These are phyloP conservation scores for Saxophila tyrrhenica DNA, from an alignment of 495 filamentous ascomycete genomes.

Conservation along the genomic window DNA sequence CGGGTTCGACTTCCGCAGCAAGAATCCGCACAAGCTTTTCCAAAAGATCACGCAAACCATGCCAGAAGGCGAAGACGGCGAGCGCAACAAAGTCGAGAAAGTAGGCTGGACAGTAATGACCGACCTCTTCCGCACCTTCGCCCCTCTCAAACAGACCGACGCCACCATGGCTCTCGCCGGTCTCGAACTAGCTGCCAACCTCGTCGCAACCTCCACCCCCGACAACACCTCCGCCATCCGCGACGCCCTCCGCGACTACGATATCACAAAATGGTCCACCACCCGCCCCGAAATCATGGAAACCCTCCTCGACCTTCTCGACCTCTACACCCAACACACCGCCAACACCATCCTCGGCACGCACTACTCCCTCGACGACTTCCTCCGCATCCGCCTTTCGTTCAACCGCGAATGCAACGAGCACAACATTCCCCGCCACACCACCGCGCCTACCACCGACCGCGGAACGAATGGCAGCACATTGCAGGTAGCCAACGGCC, in stretches of 20 bases:
- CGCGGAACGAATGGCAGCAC: constrained; percentile 27
- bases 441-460: constrained; percentile 10
- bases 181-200: constrained; percentile 63
- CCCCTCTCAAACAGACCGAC: constrained; percentile 76
- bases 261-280: constrained; percentile 48
- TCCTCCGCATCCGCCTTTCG: constrained; percentile 72
- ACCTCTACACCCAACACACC: constrained; percentile 76
- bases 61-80: constrained; percentile 14
- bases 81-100: constrained; percentile 37
- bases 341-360: constrained; percentile 60
- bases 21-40: constrained; percentile 73
- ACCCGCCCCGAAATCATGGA: constrained; percentile 63
- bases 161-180: constrained; percentile 70
- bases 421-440: constrained; percentile 44
- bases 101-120: constrained; percentile 51
- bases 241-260: constrained; percentile 28
- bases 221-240: constrained; percentile 27
- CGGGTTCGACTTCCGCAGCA: constrained; percentile 87
- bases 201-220: constrained; percentile 40
- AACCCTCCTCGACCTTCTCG: constrained; percentile 73
- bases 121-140: constrained; percentile 86
- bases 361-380: constrained; percentile 55
- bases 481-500: constrained; percentile 22
- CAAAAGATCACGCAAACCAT: constrained; percentile 56
- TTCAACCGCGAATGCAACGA: constrained; percentile 65